Evolutionary conservation across 148 eudicot genomes (phyloP).

Genomic region (Camellia japonica): DNA sequence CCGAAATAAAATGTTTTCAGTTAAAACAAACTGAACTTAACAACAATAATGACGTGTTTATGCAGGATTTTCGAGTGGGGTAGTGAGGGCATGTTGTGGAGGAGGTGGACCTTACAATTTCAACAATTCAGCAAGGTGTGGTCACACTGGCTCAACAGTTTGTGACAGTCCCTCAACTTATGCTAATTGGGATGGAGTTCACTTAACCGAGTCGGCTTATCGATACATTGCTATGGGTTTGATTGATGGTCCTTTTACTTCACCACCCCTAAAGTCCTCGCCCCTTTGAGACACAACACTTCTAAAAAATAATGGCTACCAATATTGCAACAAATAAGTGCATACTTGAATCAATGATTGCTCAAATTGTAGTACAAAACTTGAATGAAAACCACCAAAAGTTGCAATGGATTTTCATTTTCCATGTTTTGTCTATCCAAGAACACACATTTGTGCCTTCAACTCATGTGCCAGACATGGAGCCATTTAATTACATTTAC

Average conservation of each 20-base stretch:
- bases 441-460: too few relatives aligned
- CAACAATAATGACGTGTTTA: not conserved
- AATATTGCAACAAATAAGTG: too few relatives aligned
- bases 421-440: too few relatives aligned
- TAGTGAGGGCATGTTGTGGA: constrained; percentile 62
- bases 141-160: constrained; percentile 48
- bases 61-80: constrained; percentile 51
- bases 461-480: too few relatives aligned
- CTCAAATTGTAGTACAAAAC: too few relatives aligned
- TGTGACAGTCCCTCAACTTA: constrained; percentile 44
- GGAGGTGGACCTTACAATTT: constrained; percentile 79
- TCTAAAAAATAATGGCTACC: not conserved
- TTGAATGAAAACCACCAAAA: too few relatives aligned
- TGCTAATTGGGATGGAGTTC: constrained; percentile 73
- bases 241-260: constrained; percentile 47
- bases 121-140: constrained; percentile 64
- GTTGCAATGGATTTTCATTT: too few relatives aligned
- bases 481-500: too few relatives aligned
- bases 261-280: constrained; percentile 35
- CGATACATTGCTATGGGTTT: constrained; percentile 43
- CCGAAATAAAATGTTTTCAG: too few relatives aligned
- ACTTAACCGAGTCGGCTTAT: constrained; percentile 62
- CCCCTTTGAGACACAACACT: not conserved
- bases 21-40: too few relatives aligned
- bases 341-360: too few relatives aligned